Conservation (phyloP, 2,329 filamentous ascomycete genomes). For the Diplodia sapinea region DNA sequence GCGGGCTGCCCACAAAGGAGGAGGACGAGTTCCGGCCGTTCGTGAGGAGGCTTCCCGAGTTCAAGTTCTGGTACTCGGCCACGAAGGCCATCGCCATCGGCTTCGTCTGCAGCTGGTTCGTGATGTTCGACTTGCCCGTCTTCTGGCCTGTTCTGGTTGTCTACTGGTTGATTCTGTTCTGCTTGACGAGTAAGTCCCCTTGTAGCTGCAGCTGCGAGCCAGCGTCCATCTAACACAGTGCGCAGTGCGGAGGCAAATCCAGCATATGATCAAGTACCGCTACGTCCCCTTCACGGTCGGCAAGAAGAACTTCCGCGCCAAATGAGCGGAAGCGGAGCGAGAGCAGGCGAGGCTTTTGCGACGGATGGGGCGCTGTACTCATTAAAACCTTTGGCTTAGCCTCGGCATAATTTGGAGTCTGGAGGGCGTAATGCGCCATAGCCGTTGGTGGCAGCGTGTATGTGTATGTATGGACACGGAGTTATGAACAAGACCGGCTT, state of each 20-base stretch:
- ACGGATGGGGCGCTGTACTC: slow-evolving; percentile 1
- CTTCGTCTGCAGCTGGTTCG: slow-evolving; percentile 90
- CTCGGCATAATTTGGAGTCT: slow-evolving; percentile 27
- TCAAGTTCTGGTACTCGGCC: slow-evolving; percentile 99
- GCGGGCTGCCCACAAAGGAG: slow-evolving; percentile 86
- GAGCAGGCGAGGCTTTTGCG: background rate
- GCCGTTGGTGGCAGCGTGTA: slow-evolving; percentile 1
- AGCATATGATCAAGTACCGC: slow-evolving; percentile 99
- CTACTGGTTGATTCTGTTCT: slow-evolving; percentile 97
- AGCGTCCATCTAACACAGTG: slow-evolving; percentile 30
- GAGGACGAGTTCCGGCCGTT: slow-evolving; percentile 99
- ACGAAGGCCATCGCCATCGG: slow-evolving; percentile 83
- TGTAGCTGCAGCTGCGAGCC: background rate
- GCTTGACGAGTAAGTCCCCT: slow-evolving; percentile 80
- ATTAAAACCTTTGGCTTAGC: slow-evolving; percentile 19
- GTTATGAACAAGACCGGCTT: slow-evolving; percentile 21
- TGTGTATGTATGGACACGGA: slow-evolving; percentile 22
- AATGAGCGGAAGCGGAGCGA: slow-evolving; percentile 16
- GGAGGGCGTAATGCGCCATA: slow-evolving; percentile 9
- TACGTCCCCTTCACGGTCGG: slow-evolving; percentile 94
- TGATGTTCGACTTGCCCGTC: slow-evolving; percentile 93
- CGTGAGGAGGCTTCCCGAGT: slow-evolving; percentile 93
- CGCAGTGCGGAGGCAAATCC: slow-evolving; percentile 95
- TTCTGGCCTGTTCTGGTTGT: slow-evolving; percentile 99
- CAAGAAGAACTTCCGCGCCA: slow-evolving; percentile 59